Evolutionary conservation across 2,329 filamentous ascomycete species (phyloP).

Genomic region (Verticillium klebahnii): DNA sequence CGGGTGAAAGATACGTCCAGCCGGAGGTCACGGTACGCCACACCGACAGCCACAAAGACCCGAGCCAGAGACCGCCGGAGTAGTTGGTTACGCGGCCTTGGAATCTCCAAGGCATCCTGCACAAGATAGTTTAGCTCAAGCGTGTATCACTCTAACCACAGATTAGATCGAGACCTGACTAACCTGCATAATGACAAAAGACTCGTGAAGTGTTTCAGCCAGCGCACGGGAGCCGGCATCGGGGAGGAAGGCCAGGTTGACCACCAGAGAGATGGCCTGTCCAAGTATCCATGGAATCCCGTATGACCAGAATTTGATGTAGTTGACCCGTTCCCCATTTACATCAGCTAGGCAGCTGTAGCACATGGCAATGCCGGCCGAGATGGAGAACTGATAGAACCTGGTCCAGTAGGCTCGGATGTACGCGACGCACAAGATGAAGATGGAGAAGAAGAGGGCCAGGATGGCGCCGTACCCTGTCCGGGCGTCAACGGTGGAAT

Average conservation of each 20-base stretch:
- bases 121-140: not conserved
- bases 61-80: constrained; percentile 40
- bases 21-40: constrained; percentile 50
- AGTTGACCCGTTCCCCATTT: constrained; percentile 33
- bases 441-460: constrained; percentile 49
- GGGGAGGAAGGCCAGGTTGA: constrained; percentile 45
- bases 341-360: constrained; percentile 50
- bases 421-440: constrained; percentile 46
- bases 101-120: constrained; percentile 27
- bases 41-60: constrained; percentile 51
- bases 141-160: not conserved
- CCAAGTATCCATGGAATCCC: constrained; percentile 52
- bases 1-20: constrained; percentile 53
- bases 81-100: constrained; percentile 21
- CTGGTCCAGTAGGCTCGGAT: constrained; percentile 51
- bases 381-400: constrained; percentile 50
- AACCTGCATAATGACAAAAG: constrained; percentile 43
- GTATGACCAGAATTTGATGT: constrained; percentile 47
- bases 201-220: constrained; percentile 40
- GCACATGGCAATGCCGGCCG: constrained; percentile 49
- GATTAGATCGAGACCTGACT: constrained; percentile 2
- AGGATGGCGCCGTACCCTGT: constrained; percentile 49
- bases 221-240: constrained; percentile 52
- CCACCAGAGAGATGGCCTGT: constrained; percentile 45
- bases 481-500: constrained; percentile 38